These are phyloP conservation scores for Trypanosoma boissoni DNA, from an alignment of 208 protist genomes.

Conservation along the genomic window DNA sequence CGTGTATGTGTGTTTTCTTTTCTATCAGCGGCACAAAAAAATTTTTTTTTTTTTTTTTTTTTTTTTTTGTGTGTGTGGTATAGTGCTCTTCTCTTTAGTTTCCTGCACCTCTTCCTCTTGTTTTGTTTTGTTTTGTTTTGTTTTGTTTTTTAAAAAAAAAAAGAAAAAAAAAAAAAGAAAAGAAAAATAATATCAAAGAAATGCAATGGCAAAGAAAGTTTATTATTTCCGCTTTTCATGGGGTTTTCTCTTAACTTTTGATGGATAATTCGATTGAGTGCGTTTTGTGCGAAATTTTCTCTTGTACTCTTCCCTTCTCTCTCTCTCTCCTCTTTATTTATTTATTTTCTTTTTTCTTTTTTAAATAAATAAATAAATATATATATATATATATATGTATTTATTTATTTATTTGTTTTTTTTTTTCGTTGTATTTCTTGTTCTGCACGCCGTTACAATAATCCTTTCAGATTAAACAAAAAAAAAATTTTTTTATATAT, in stretches of 20 bases:
- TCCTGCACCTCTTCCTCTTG: background rate
- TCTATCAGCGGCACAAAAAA: no score
- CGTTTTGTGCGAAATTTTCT: no score
- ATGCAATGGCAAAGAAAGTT: conserved; percentile 3
- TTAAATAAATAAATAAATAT: no score
- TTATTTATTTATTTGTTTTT: no score
- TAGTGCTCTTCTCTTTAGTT: background rate
- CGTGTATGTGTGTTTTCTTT: background rate
- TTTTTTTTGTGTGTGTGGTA: background rate
- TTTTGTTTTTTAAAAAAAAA: conserved; percentile 2
- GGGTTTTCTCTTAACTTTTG: background rate
- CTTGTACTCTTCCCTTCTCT: conserved; percentile 1
- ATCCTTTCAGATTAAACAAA: no score
- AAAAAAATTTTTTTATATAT: no score
- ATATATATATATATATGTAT: no score
- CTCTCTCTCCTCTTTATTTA: no score
- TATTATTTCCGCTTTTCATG: background rate
- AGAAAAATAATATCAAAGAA: conserved; percentile 12
- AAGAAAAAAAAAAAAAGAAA: conserved; percentile 8
- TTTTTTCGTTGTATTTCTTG: no score
- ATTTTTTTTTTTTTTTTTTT: background rate
- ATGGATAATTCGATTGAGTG: no score
- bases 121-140: conserved; percentile 13
- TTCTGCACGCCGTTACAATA: no score
- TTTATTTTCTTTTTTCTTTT: no score